Percentiles rank a stretch among this genome's conserved stretches.
Evolutionary conservation across 2,329 filamentous ascomycete genomes (phyloP).

Genomic region (Penicillium sp.): DNA sequence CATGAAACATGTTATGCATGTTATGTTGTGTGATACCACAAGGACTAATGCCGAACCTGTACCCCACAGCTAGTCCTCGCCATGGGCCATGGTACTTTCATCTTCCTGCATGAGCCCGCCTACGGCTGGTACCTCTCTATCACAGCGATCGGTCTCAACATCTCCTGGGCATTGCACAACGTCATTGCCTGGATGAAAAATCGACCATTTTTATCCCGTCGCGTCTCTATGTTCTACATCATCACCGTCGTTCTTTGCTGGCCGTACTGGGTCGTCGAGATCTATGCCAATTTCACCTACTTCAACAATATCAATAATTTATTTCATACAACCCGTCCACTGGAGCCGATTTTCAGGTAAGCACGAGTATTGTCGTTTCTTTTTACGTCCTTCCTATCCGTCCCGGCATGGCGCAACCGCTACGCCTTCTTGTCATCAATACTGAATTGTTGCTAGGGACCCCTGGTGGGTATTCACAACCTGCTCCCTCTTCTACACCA

Average conservation of each 20-base stretch:
- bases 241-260: constrained; percentile 60
- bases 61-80: constrained; percentile 54
- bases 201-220: constrained; percentile 58
- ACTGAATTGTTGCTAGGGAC: constrained; percentile 45
- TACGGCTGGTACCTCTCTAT: constrained; percentile 67
- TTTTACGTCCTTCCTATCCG: not conserved
- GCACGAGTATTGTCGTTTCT: not conserved
- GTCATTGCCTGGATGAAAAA: constrained; percentile 70
- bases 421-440: not conserved
- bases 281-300: constrained; percentile 66
- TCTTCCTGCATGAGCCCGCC: constrained; percentile 57
- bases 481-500: constrained; percentile 62
- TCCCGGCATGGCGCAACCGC: not conserved
- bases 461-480: constrained; percentile 70
- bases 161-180: constrained; percentile 67
- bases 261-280: constrained; percentile 67
- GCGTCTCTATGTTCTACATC: constrained; percentile 59
- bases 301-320: constrained; percentile 59
- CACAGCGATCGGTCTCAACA: constrained; percentile 62
- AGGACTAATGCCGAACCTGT: not conserved
- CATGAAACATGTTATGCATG: not conserved
- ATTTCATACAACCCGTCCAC: constrained; percentile 59
- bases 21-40: not conserved
- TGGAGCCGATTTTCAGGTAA: constrained; percentile 62
- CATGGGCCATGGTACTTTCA: constrained; percentile 60